Evolutionary conservation across 306 rosid species (phyloP).

Genomic region (Sechiopsis laciniata): DNA sequence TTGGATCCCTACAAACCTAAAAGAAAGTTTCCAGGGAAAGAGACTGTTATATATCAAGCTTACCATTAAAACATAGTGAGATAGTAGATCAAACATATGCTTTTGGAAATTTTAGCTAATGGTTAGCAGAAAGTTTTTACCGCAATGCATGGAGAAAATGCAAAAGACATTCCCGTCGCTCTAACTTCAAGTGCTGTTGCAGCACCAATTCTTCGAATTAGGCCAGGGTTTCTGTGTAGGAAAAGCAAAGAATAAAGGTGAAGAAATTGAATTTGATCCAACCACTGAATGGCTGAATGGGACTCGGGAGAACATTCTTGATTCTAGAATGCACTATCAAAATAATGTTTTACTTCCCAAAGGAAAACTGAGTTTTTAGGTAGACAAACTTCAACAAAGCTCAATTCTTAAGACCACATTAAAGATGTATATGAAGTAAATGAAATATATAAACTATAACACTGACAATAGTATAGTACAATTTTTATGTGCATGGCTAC

Average conservation of each 20-base stretch:
- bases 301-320: background rate
- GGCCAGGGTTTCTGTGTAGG: conserved; percentile 54
- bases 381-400: background rate
- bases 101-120: background rate
- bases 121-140: conserved; percentile 31
- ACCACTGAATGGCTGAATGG: background rate
- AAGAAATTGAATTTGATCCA: conserved; percentile 9
- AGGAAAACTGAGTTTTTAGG: no score
- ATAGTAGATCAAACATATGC: conserved; percentile 17
- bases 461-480: background rate
- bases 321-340: no score
- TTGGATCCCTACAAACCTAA: conserved; percentile 67
- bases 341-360: no score
- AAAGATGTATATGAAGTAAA: background rate
- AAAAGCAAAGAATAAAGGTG: conserved; percentile 14
- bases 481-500: background rate
- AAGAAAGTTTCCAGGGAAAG: conserved; percentile 29
- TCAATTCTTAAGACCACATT: background rate
- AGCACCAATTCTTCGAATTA: conserved; percentile 62
- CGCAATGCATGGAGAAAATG: conserved; percentile 95
- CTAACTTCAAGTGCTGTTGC: conserved; percentile 62
- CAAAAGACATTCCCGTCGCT: conserved; percentile 59
- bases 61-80: background rate
- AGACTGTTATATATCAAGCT: conserved; percentile 15
- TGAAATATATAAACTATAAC: background rate